Base-by-base conservation (phyloP, 2,329 filamentous ascomycete species). In the Periconia sp. region DNA sequence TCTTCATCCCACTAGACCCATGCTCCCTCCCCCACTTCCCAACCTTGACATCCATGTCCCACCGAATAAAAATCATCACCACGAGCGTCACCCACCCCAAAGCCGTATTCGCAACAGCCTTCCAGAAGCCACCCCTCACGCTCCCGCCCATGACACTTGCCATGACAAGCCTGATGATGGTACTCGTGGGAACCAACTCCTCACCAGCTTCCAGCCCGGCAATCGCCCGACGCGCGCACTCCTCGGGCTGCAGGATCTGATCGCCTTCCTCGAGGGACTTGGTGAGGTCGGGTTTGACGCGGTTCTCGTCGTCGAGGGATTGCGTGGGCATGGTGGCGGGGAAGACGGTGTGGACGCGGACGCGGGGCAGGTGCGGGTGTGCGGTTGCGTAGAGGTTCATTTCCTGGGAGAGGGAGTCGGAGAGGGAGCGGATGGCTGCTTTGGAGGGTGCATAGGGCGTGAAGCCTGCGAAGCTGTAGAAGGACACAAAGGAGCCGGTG, bases 241-340 rank as follows among this genome's bases (percentile, higher is more conserved):
- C 49, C 1, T 44, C 31, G 12, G 48, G 59, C 41, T 12, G 51
- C 33, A 69, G 62, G 4, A 63, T 48, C 28, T 66, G 57, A 40
- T 73, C 70, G 0, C 59, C 59, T 32, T 69, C 70, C 38, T 73
- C 70, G 1, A 73, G 49, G 10, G 57, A 53, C 54, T 70, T 71
- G 5, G 68, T 73, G 5, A 74, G 32, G 39, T 69, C 69, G 3
- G 70, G 58, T 49, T 73, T 73, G 40, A 68, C 57, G 15, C 35
- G 18, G 41, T 73, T 70, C 53, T 73, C 71, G 15, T 57, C 52
- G 11, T 64, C 60, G 13, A 45, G 43, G 5, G 40, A 44, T 22
- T 48, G 40, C 17, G 48, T 52, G n/a, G 39, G 45, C 45, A 52
- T 52, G 5, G 48, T 52, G n/a, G 48, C 48, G 2, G 48, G 48